Percentiles rank a stretch among this genome's conserved stretches.
Evolutionary conservation across 2,329 filamentous ascomycete species (phyloP).

Genomic region (Gyromitra esculenta): DNA sequence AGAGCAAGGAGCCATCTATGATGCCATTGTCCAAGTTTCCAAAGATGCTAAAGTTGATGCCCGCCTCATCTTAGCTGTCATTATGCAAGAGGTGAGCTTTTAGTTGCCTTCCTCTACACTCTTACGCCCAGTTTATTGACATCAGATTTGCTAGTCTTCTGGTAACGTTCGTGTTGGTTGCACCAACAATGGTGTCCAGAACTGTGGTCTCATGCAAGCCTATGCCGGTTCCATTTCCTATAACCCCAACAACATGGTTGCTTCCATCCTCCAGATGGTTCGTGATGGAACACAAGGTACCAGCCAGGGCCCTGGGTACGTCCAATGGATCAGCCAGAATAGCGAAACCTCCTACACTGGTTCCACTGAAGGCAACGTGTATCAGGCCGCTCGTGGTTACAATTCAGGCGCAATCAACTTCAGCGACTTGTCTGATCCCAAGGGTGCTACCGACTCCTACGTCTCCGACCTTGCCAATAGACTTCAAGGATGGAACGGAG

Average conservation of each 20-base stretch:
- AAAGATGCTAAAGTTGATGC: constrained; percentile 58
- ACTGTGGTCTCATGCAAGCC: constrained; percentile 62
- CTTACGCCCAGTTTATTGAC: background rate
- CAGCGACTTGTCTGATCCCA: constrained; percentile 60
- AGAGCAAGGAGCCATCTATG: constrained; percentile 35
- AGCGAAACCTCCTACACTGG: constrained; percentile 5
- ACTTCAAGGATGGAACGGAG: constrained; percentile 59
- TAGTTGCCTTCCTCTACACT: background rate
- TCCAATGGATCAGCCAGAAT: constrained; percentile 56
- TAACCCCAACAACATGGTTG: constrained; percentile 49
- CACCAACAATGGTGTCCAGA: constrained; percentile 59
- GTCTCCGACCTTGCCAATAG: constrained; percentile 62
- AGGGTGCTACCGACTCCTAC: constrained; percentile 61
- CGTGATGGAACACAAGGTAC: constrained; percentile 58
- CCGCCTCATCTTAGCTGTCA: constrained; percentile 61
- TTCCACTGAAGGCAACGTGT: constrained; percentile 58
- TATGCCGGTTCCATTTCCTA: constrained; percentile 59
- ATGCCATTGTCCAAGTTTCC: constrained; percentile 45
- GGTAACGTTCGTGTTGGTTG: constrained; percentile 61
- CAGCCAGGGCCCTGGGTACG: constrained; percentile 56
- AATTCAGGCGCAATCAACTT: constrained; percentile 61
- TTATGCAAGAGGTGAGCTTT: constrained; percentile 61
- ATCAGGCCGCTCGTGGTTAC: constrained; percentile 61
- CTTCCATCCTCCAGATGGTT: constrained; percentile 58
- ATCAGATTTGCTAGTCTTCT: constrained; percentile 56